Base-by-base conservation (phyloP, 371 early-diverging fungal genomes). In the Funneliformis caledonium region DNA sequence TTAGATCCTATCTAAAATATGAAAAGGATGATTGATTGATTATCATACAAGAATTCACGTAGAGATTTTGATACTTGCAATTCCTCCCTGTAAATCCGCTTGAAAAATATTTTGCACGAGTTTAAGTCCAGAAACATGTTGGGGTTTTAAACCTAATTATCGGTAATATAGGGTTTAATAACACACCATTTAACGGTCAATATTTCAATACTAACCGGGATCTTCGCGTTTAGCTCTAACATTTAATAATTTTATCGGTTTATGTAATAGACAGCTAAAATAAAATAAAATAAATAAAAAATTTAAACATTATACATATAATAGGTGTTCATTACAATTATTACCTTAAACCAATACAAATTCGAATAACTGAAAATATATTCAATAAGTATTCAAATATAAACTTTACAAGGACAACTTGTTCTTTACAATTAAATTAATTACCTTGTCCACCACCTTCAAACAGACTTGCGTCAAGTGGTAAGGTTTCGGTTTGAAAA, bases 381-480 rank as follows among this genome's bases (percentile, higher is more conserved):
- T 42, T 14, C 4, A 50, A 12, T 50, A 45, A 45, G 14, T 45
- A 48, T 26, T 26, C 11, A 48, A 60, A 19, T 33, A 42, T 59
- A 50, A 2, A 26, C 42, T 2, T 26, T 26, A 26, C 31, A 50
- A 52, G 12, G 22, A 19, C 19, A 10, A 45, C 48, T 9, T 43
- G 26, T 50, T 22, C n/a, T 33, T 16, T 16, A 31, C 12, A 56
- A 37, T 37, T 16, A 10, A 4, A 22, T 11, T 22, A 33, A 1
- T 43, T 75, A 60, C 75, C 75, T 75, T 75, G 75, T 1, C 75
- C 75, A 14, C 75, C 75, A 59, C 75, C 75, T 59, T 75, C 75
- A 19, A 75, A 12, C 4, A 75, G 14, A 42, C 75, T 26, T 37
- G 59, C 75, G 42, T 75, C 75, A 16, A 75, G 33, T 9, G 33